Evolutionary conservation across 1,139 yeast species (phyloP), one percentile per base, ranked within the genome.

Genomic region (Pichia sp.): DNA sequence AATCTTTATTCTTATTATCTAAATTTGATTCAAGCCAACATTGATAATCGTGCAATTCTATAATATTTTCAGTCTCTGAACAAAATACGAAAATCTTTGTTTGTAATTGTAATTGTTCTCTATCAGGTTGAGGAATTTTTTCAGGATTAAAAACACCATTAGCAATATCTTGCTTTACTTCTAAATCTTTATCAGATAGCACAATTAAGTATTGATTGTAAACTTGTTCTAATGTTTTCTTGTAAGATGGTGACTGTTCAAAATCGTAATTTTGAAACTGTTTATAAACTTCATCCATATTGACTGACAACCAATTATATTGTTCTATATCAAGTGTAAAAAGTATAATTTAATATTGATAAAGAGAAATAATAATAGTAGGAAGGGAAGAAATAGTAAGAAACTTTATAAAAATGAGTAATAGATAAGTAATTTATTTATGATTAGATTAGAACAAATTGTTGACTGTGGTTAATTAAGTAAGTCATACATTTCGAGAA

Each of bases 61-160:
- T 52, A 26, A 78, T 78, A 51, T 78, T 68, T 2, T 80, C 84
- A 0, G 82, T 76, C 36, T 71, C 67, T 10, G 73, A 66, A 54
- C 84, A 78, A 51, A 73, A 80, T 54, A 75, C 78, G 60, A 73
- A 80, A 28, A 75, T 71, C 55, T 78, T 77, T 11, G 84, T 82
- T 52, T 80, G 86, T 39, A 72, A 68, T 1, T 67, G 62, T 47
- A 80, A 64, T 51, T 76, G 81, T 37, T 67, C 71, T 41, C 64
- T 67, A 41, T 76, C 81, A 16, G 50, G 59, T 2, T 48, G 41
- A n/a, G 60, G 56, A 22, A 67, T 60, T 32, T 57, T 46, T 44
- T 46, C 44, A 46, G 60, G 35, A 51, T 63, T 52, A 50, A 61
- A 46, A 44, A 43, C 50, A 27, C 54, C 59, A 22, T 52, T 47